Evolutionary conservation across 2,329 filamentous ascomycete genomes (phyloP).

Genomic region (Penicillium verrucosum): DNA sequence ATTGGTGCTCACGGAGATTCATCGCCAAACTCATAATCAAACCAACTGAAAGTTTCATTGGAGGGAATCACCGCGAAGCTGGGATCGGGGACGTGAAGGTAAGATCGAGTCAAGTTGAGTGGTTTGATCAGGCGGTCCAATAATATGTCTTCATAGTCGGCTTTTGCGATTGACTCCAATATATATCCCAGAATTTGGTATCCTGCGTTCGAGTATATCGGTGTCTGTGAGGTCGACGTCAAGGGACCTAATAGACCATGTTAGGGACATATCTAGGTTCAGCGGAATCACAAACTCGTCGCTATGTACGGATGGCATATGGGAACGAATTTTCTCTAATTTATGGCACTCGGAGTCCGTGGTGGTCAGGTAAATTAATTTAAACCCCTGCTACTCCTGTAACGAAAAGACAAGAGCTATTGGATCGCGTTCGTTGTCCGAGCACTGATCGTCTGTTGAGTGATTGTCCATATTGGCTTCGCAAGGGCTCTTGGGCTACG

Average conservation of each 20-base stretch:
- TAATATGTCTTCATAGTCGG: constrained; percentile 36
- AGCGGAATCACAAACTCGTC: too few species aligned
- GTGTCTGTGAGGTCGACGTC: constrained; percentile 30
- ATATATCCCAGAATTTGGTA: constrained; percentile 39
- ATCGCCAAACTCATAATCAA: constrained; percentile 41
- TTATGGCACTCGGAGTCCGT: too few species aligned
- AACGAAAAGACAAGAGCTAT: too few species aligned
- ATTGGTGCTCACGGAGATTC: constrained; percentile 38
- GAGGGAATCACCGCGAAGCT: constrained; percentile 38
- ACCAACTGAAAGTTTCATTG: constrained; percentile 24
- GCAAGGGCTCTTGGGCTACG: too few species aligned
- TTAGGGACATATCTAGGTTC: background rate
- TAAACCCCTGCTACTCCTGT: too few species aligned
- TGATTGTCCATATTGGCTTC: too few species aligned
- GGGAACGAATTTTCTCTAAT: too few species aligned
- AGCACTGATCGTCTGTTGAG: too few species aligned
- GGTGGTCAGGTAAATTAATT: too few species aligned
- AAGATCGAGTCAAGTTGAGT: constrained; percentile 38
- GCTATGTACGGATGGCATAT: too few species aligned
- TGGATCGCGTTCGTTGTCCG: too few species aligned
- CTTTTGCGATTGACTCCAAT: constrained; percentile 40
- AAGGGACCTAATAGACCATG: constrained; percentile 21
- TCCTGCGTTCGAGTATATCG: constrained; percentile 37
- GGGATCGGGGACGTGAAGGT: constrained; percentile 19
- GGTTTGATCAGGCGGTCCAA: constrained; percentile 38